Base-by-base conservation (phyloP, 164 flowering plant genomes). In the Euptelea pleiosperma region DNA sequence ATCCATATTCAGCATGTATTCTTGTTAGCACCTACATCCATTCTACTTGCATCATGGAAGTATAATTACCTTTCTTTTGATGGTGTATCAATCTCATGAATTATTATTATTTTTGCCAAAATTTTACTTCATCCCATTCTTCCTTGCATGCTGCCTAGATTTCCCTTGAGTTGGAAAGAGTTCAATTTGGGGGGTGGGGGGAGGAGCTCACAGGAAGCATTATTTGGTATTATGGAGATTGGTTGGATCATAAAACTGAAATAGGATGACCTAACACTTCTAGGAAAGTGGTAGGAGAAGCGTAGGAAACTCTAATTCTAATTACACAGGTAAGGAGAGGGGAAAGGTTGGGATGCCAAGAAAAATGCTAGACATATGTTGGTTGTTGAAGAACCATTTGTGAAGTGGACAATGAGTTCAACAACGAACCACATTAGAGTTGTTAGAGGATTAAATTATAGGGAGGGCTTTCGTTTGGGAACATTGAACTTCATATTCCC, bases 241-340 rank as follows among this genome's bases (percentile, higher is more conserved):
- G n/a, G 45, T 42, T 1, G 45, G 21, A 42, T n/a, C 2, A 3
- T n/a, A n/a, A 42, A 42, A 42, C 3, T 42, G 22, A 42, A 18
- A 42, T 42, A 42, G 45, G 45, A n/a, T 42, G 15, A 19, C n/a
- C 44, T 40, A 40, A 7, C 44, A 40, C 44, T 40, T 16, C n/a
- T 40, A 40, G 44, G 3, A 11, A 37, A 37, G n/a, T n/a, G n/a
- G n/a, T n/a, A n/a, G n/a, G n/a, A n/a, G n/a, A n/a, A n/a, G n/a
- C n/a, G n/a, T n/a, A n/a, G n/a, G 41, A 37, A 11, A 11, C 42
- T 40, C 3, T 19, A 1, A 18, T 43, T 18, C 19, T 18, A 24
- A 43, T 1, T 6, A 43, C 7, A 7, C 10, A 10, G 25, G 11
- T 0, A 43, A 19, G 41, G 47, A 43, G 6, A 19, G 16, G 47